Conservation (phyloP, 1,284 basidiomycete species). For the Somion occarium region DNA sequence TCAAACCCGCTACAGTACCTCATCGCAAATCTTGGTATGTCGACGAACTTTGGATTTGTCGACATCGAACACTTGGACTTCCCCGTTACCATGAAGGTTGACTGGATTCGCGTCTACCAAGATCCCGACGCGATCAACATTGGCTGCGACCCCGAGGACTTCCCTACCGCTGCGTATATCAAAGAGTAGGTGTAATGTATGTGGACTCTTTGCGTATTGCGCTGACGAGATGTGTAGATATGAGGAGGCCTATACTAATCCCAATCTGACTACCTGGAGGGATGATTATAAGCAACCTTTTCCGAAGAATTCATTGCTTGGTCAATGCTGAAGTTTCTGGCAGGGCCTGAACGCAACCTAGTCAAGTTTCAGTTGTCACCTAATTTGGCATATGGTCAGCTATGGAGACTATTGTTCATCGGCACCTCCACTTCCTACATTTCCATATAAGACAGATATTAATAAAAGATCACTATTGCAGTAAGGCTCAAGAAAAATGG, state of each 20-base stretch:
- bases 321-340: conserved; percentile 48
- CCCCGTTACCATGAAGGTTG: conserved; percentile 68
- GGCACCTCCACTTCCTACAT: too few relatives aligned
- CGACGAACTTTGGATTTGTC: conserved; percentile 67
- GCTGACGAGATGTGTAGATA: conserved; percentile 16
- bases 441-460: too few relatives aligned
- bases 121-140: conserved; percentile 60
- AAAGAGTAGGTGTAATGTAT: conserved; percentile 39
- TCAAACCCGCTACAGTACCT: conserved; percentile 47
- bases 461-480: too few relatives aligned
- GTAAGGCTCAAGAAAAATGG: too few relatives aligned
- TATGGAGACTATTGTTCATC: too few relatives aligned
- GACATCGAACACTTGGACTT: conserved; percentile 63
- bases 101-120: conserved; percentile 85
- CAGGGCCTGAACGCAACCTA: too few relatives aligned
- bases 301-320: conserved; percentile 52
- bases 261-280: conserved; percentile 30
- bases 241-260: conserved; percentile 31
- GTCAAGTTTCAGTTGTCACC: too few relatives aligned
- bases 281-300: conserved; percentile 53
- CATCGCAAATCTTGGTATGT: conserved; percentile 79
- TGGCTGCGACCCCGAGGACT: conserved; percentile 77
- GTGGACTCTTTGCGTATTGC: background rate
- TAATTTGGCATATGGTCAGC: too few relatives aligned
- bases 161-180: conserved; percentile 76